Evolutionary conservation across 2,329 filamentous ascomycete species (phyloP), one percentile per base, ranked within the genome.

Genomic region (Alternaria atra): DNA sequence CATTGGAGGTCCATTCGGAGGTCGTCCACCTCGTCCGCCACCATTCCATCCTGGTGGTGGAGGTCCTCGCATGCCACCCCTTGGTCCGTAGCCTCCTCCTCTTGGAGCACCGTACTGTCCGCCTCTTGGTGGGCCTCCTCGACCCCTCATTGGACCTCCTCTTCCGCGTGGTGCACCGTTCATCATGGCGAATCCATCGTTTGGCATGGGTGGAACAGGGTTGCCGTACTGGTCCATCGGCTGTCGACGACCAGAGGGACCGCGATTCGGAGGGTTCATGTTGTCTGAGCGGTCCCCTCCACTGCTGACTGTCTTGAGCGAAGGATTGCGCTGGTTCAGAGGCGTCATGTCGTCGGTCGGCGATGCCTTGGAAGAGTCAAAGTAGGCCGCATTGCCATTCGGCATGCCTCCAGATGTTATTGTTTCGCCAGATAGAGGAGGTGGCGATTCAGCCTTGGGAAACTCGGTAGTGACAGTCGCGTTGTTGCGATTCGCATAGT

Each of bases 291-390:
- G 68, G 79, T 83, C 72, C 77, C 78, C 69, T 69, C 74, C 63
- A 79, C 80, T 79, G 64, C 81, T 85, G 20, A 83, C 84, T 4
- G 85, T 87, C 67, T 83, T 82, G 39, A 89, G 84, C 17, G 86
- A 86, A 3, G 89, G 87, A 55, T 87, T 89, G 52, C 85, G 83
- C 7, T 86, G 83, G 17, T 91, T 94, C 60, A 93, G 80, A 0
- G 91, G 91, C 15, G 90, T 86, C 56, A 86, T 86, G 75, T 93
- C 91, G 66, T 93, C 91, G 46, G 74, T 69, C 39, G 87, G 86
- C 32, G 89, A 85, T 68, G 85, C 86, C 71, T 86, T 86, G 61
- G 83, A 81, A 58, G 80, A 72, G 67, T 93, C 91, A 67, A 88
- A 93, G 0, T 89, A 84, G 4, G 89, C 86, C 74, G 89, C 86